phyloP scores from a whole-genome alignment of 2,329 filamentous ascomycete species.

The Aspergillus neoniger region DNA sequence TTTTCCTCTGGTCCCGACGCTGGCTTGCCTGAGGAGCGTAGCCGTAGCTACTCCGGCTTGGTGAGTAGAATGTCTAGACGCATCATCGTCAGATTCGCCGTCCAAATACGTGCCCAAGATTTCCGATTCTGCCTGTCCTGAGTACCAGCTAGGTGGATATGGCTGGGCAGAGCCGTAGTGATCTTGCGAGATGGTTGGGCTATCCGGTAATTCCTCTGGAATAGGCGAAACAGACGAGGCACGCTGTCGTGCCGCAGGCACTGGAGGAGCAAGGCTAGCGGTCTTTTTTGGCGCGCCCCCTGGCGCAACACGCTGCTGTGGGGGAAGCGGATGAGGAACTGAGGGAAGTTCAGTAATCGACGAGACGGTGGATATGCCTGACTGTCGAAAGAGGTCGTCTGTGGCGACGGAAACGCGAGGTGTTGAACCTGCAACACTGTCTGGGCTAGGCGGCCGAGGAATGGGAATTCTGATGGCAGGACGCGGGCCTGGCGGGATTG shows the following conservation, averaged over 20 bases:
- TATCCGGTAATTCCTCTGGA: slow-evolving; percentile 65
- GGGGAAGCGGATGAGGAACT: slow-evolving; percentile 22
- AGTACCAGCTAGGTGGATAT: slow-evolving; percentile 69
- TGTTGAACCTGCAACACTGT: slow-evolving; percentile 26
- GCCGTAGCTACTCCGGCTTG: slow-evolving; percentile 25
- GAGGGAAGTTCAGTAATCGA: slow-evolving; percentile 33
- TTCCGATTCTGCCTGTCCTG: slow-evolving; percentile 50
- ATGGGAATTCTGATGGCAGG: slow-evolving; percentile 21
- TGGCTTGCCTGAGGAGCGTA: slow-evolving; percentile 43
- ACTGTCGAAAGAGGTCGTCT: slow-evolving; percentile 33
- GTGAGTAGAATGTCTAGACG: slow-evolving; percentile 16
- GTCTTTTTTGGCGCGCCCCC: slow-evolving; percentile 29
- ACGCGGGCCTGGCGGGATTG: slow-evolving; percentile 20
- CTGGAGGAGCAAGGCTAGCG: slow-evolving; percentile 36
- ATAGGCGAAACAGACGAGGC: slow-evolving; percentile 74
- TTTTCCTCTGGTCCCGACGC: slow-evolving; percentile 45
- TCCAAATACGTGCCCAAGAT: slow-evolving; percentile 43
- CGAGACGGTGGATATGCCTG: slow-evolving; percentile 30
- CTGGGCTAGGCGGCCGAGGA: slow-evolving; percentile 20
- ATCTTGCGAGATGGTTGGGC: slow-evolving; percentile 53
- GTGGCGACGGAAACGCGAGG: slow-evolving; percentile 30
- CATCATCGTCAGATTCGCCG: slow-evolving; percentile 29
- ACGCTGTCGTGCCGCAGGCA: slow-evolving; percentile 44
- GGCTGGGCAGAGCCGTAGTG: slow-evolving; percentile 72
- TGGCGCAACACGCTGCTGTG: slow-evolving; percentile 18